These are phyloP conservation scores for Daldinia decipiens DNA, from an alignment of 495 filamentous ascomycete genomes.

Conservation along the genomic window DNA sequence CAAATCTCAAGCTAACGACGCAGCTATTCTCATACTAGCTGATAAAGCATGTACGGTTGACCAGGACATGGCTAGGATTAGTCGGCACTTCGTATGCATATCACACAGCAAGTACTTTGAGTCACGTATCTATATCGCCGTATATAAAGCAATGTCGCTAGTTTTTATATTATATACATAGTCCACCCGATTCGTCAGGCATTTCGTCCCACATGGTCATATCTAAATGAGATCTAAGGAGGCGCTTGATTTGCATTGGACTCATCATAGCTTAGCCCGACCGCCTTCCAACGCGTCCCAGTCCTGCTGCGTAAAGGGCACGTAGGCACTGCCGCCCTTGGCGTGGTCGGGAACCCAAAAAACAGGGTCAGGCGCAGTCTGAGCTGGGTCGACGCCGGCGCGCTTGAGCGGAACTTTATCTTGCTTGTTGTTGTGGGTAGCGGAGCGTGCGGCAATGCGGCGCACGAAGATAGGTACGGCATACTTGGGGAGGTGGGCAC, in stretches of 20 bases:
- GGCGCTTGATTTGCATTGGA: neutral
- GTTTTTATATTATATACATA: constrained; percentile 3
- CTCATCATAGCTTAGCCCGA: constrained; percentile 55
- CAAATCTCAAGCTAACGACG: neutral
- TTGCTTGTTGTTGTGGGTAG: constrained; percentile 87
- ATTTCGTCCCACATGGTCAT: neutral
- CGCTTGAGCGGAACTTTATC: constrained; percentile 78
- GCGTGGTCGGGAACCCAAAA: constrained; percentile 66
- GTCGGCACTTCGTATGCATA: neutral
- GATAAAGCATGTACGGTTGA: neutral
- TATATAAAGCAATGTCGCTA: neutral
- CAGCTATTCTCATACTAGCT: neutral
- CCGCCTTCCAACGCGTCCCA: constrained; percentile 66
- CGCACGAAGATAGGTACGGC: constrained; percentile 82
- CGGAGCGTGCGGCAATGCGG: constrained; percentile 65
- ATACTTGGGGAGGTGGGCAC: constrained; percentile 72
- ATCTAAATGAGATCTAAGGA: neutral
- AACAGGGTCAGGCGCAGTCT: constrained; percentile 63
- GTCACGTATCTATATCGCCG: neutral
- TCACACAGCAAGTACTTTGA: neutral
- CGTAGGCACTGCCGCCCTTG: constrained; percentile 59
- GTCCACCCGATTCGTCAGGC: neutral
- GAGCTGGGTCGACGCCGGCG: constrained; percentile 74
- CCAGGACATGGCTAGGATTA: no score
- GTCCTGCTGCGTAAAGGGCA: constrained; percentile 65